Evolutionary conservation across 495 filamentous ascomycete genomes (phyloP), one percentile per base, ranked within the genome.

Genomic region (Aspergillus mulundensis): DNA sequence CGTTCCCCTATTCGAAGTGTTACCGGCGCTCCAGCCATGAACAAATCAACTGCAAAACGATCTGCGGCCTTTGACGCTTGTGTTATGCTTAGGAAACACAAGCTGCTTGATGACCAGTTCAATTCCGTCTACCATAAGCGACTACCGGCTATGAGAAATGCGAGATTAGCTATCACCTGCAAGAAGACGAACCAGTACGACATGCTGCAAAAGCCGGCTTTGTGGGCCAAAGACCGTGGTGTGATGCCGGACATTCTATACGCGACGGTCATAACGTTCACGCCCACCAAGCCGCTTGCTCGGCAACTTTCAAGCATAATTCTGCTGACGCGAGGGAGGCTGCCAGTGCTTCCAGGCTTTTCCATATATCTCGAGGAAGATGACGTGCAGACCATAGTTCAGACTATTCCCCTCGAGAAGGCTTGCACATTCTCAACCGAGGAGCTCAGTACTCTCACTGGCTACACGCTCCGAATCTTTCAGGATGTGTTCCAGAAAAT

Each of bases 11-110:
- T 97, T 44, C 73, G 74, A 55, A 82, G 79, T 41, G 76, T 84
- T 10, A 78, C 82, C 38, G 93, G 94, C 32, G 63, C 61, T 11
- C 69, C 81, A 1, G 81, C 80, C 49, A 52, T 71, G 2, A 87
- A 77, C 49, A 97, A 95, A 64, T 73, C 83, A 20, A 72, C 82
- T 14, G 94, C 94, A n/a, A 96, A 95, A 68, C 86, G 88, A 59
- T 87, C 91, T 7, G 94, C 90, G 14, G 94, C 94, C 3, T 97
- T 94, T 65, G 87, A 94, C 64, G 81, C 87, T 41, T 96, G 91
- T 61, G 59, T 94, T 3, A 53, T 83, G 51, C 79, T 98, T 5
- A 76, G 86, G 21, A 81, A 82, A 53, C 76, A 79, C 39, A 77
- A 80, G 8, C 81, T 89, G 55, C 70, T 98, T 0, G 85, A 96